Percentiles rank a stretch among this genome's conserved stretches.
phyloP scores from a whole-genome alignment of 2,329 filamentous ascomycete species.

The Fonsecaea pugnacius region DNA sequence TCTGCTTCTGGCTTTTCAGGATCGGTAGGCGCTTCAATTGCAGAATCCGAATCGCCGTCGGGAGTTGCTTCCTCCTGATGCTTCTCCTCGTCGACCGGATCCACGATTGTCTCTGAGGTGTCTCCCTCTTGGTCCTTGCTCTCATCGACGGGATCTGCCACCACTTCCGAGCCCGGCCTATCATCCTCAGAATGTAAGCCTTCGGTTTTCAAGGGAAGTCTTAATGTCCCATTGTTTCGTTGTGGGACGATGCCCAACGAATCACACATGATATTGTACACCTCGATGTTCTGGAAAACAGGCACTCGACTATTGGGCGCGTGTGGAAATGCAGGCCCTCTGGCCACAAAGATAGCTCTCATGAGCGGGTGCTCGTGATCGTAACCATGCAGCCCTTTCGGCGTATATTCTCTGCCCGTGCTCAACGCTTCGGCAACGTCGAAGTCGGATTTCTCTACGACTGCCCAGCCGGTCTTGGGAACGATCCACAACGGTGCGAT shows the following conservation, averaged over 20 bases:
- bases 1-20: not conserved
- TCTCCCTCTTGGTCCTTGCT: constrained; percentile 15
- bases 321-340: constrained; percentile 90
- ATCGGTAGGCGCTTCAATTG: not conserved
- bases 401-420: constrained; percentile 72
- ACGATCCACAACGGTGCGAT: constrained; percentile 96
- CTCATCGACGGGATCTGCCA: constrained; percentile 27
- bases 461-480: constrained; percentile 88
- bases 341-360: constrained; percentile 91
- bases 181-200: constrained; percentile 52
- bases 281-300: constrained; percentile 88
- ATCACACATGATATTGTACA: constrained; percentile 94
- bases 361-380: constrained; percentile 94
- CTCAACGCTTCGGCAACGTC: constrained; percentile 69
- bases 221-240: constrained; percentile 85
- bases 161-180: constrained; percentile 36
- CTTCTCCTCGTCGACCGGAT: constrained; percentile 5
- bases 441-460: constrained; percentile 80
- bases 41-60: not conserved
- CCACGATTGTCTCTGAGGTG: not conserved
- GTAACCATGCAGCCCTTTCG: constrained; percentile 87
- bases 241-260: constrained; percentile 73
- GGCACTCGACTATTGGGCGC: constrained; percentile 77
- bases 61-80: constrained; percentile 1
- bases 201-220: constrained; percentile 50